Evolutionary conservation across 371 early-diverging fungal species (phyloP).

Genomic region (Apophysomyces trapeziformis): DNA sequence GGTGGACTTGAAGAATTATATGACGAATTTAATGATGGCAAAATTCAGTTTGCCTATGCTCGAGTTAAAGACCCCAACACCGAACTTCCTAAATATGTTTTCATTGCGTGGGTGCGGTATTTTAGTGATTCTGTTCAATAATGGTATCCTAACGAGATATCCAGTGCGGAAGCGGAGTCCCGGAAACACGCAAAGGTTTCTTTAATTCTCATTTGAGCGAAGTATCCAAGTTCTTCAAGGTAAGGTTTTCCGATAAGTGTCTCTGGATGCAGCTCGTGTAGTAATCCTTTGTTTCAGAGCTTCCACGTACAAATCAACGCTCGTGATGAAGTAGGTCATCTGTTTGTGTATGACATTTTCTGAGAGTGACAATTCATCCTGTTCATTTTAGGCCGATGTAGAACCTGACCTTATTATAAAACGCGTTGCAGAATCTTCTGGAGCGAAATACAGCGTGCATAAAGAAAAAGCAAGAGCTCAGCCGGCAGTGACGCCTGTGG

Average conservation of each 20-base stretch:
- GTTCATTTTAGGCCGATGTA: slow-evolving; percentile 70
- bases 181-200: slow-evolving; percentile 87
- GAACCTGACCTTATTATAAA: slow-evolving; percentile 84
- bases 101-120: slow-evolving; percentile 85
- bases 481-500: slow-evolving; percentile 53
- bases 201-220: slow-evolving; percentile 85
- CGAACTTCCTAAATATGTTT: slow-evolving; percentile 84
- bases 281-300: slow-evolving; percentile 49
- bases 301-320: slow-evolving; percentile 92
- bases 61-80: slow-evolving; percentile 89
- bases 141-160: neutral
- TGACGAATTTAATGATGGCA: slow-evolving; percentile 91
- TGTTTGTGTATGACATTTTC: neutral
- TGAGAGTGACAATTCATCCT: slow-evolving; percentile 16
- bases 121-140: neutral
- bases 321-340: slow-evolving; percentile 64
- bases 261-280: neutral
- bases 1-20: slow-evolving; percentile 85
- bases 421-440: slow-evolving; percentile 81
- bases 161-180: slow-evolving; percentile 94
- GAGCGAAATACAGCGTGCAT: slow-evolving; percentile 89
- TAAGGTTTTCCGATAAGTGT: slow-evolving; percentile 18
- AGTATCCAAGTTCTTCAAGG: slow-evolving; percentile 78
- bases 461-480: slow-evolving; percentile 55
- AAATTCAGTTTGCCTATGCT: slow-evolving; percentile 89